Base-by-base conservation (phyloP, 2,329 filamentous ascomycete species). In the Claviceps maximensis region DNA sequence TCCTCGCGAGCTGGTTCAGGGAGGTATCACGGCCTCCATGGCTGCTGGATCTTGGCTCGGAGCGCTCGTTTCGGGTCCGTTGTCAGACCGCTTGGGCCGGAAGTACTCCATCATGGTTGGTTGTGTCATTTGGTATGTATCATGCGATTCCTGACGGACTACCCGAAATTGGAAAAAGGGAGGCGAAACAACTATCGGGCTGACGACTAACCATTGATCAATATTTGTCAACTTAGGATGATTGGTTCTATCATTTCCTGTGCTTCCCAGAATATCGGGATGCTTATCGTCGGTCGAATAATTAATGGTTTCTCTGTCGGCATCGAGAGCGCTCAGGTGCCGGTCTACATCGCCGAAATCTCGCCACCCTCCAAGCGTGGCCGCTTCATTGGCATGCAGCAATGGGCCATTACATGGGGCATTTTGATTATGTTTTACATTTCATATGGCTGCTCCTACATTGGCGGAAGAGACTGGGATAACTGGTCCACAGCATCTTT, bases 341-440 rank as follows among this genome's bases (percentile, higher is more conserved):
- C 83, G 4, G 82, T 86, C 53, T 87, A 86, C 66, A 79, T 86
- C 49, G 78, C 82, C 44, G 84, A 87, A 62, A 74, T 86, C 72
- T 82, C 60, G 4, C 59, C 62, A 10, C 77, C 77, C 44, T 75
- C 76, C 3, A 65, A 68, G 51, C 78, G 83, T 56, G 83, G 83
- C 29, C 77, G 33, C 66, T 83, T 89, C 47, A 83, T 89, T 29
- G 81, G 83, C 53, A 76, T 80, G 52, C 84, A 89, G 65, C 85
- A 89, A 64, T 84, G 83, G 73, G 82, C 84, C 49, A 88, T 89
- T 57, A 86, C 84, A 53, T 86, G 66, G 65, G 67, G 67, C 54
- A 84, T 84, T 58, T 63, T 84, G 58, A 81, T 83, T 69, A 84
- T 84, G 80, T 86, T 84, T 71, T 83, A 81, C 63, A 78, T 86